Base-by-base conservation (phyloP, 1,284 basidiomycete species). In the Irpex sp. region DNA sequence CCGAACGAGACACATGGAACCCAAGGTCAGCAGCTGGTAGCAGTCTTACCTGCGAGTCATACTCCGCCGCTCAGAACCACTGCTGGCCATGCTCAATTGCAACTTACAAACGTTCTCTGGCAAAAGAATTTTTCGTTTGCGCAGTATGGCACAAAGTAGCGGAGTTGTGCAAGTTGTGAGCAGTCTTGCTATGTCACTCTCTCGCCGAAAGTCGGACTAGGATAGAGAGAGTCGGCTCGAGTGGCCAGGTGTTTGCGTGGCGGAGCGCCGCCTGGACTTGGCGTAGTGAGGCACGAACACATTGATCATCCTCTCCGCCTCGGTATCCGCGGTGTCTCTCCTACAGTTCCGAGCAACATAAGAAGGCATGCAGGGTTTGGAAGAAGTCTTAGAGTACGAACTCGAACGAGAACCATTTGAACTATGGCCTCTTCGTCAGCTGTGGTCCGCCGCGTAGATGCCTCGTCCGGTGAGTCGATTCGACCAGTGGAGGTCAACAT, bases 271-370 rank as follows among this genome's bases (percentile, higher is more conserved):
- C n/a, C n/a, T 50, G 49, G n/a, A 21, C 49, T 21, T 50, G 49
- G 19, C n/a, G 19, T 50, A n/a, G 49, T 8, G 49, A 50, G 49
- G 49, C 49, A 17, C 19, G 17, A 21, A 50, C 49, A 8, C 49
- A 50, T 50, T 43, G 33, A 54, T 54, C 21, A 36, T 5, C 31
- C 55, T 26, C 19, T 37, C 36, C 31, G 31, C 65, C 65, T 63
- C 62, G 65, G 65, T 37, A 39, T 63, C 65, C 65, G 65, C 65
- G 65, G 65, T 61, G 21, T 21, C 49, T 21, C 49, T 50, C 49
- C 49, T 50, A n/a, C 49, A 21, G 13, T 21, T 50, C 49, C 15
- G 53, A 15, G 31, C 53, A 55, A 15, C 21, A 55, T 55, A 55
- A 55, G 53, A 55, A 21, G 31, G 19, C 26, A 31, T n/a, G 49